Percentiles rank a stretch among this genome's conserved stretches.
Evolutionary conservation across 371 early-diverging fungal genomes (phyloP).

Genomic region (Amoeboaphelidium protococcarum): DNA sequence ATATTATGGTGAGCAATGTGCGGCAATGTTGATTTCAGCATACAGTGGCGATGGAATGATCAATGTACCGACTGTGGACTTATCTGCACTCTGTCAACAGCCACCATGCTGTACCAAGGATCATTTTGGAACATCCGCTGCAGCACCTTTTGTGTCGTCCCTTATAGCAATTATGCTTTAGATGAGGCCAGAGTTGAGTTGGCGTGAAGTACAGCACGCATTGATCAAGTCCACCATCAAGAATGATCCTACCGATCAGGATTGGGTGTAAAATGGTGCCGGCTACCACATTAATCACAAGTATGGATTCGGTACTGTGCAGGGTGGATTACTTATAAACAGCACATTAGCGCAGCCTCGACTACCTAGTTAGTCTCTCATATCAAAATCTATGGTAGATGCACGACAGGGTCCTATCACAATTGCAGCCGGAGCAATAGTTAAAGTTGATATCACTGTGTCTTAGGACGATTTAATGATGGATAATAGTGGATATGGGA

Average conservation of each 20-base stretch:
- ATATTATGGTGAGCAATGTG: not conserved
- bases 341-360: not conserved
- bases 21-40: not conserved
- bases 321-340: not conserved
- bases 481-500: not conserved
- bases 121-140: conserved; percentile 2
- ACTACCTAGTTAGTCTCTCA: not conserved
- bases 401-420: not conserved
- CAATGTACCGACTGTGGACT: not conserved
- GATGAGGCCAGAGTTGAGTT: not conserved
- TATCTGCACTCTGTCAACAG: not conserved
- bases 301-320: not conserved
- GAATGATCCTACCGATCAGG: not conserved
- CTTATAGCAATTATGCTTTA: not conserved
- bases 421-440: not conserved
- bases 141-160: conserved; percentile 1
- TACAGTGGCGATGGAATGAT: not conserved
- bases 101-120: not conserved
- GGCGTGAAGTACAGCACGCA: conserved; percentile 1
- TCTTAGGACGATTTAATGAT: not conserved
- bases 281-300: not conserved
- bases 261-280: not conserved
- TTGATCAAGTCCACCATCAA: not conserved
- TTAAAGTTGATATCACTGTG: not conserved
- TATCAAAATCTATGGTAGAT: not conserved